Conservation (phyloP, 2,329 filamentous ascomycete genomes). For the Paraphoma chrysanthemicola region DNA sequence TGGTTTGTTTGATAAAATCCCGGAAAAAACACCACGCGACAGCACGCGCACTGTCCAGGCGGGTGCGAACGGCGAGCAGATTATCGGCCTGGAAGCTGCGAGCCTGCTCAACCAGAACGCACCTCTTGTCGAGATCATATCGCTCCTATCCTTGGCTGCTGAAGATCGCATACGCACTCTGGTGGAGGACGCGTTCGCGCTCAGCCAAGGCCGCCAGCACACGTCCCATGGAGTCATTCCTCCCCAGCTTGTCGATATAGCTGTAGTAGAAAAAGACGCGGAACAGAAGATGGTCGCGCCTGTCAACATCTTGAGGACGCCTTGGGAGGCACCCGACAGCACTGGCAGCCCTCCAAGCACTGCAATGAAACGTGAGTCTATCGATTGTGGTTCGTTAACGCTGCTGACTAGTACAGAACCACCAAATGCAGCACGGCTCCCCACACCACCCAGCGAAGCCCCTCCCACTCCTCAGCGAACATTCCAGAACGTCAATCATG, state of each 20-base stretch:
- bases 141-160: slow-evolving; percentile 80
- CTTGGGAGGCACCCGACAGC: slow-evolving; percentile 56
- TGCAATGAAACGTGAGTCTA: slow-evolving; percentile 34
- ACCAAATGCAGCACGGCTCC: slow-evolving; percentile 49
- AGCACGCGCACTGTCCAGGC: slow-evolving; percentile 49
- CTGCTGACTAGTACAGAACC: slow-evolving; percentile 32
- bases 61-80: slow-evolving; percentile 67
- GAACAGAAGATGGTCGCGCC: slow-evolving; percentile 48
- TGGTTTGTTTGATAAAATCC: slow-evolving; percentile 56
- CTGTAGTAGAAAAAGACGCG: slow-evolving; percentile 59
- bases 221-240: slow-evolving; percentile 83
- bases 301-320: slow-evolving; percentile 46
- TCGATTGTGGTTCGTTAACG: background rate
- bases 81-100: slow-evolving; percentile 60
- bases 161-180: slow-evolving; percentile 79
- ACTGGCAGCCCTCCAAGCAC: slow-evolving; percentile 63
- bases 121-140: slow-evolving; percentile 80
- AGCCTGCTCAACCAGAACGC: slow-evolving; percentile 76
- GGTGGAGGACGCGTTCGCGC: slow-evolving; percentile 75
- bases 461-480: slow-evolving; percentile 58
- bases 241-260: slow-evolving; percentile 76
- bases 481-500: slow-evolving; percentile 61
- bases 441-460: slow-evolving; percentile 56
- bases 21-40: slow-evolving; percentile 37
- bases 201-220: slow-evolving; percentile 75